These are phyloP conservation scores for Neofusicoccum kwambonambiense DNA, from an alignment of 2,329 filamentous ascomycete genomes.

Conservation along the genomic window DNA sequence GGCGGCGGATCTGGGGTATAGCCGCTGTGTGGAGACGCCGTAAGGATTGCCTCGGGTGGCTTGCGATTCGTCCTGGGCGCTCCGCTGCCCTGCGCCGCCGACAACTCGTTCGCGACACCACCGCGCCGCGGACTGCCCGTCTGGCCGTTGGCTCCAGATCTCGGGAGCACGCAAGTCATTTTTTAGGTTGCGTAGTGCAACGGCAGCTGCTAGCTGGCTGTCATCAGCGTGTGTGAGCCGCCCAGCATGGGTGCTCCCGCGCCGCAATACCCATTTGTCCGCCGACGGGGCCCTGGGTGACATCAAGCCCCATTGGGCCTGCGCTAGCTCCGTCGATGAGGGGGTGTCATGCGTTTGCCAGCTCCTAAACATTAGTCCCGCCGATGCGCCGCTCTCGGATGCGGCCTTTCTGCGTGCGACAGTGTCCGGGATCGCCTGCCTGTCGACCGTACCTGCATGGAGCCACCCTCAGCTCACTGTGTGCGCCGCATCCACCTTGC, in stretches of 20 bases:
- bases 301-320: background rate
- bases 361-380: background rate
- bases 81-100: background rate
- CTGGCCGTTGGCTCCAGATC: background rate
- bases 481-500: background rate
- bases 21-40: slow-evolving; percentile 2
- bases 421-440: background rate
- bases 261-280: background rate
- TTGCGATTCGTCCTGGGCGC: background rate
- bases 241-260: background rate
- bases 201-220: background rate
- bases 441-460: slow-evolving; percentile 5
- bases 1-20: slow-evolving; percentile 15
- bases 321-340: background rate
- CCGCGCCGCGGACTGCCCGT: too few relatives aligned
- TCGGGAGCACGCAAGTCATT: background rate
- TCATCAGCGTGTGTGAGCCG: background rate
- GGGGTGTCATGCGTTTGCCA: background rate
- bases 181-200: background rate
- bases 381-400: background rate
- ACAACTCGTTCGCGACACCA: background rate
- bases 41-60: background rate
- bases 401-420: background rate
- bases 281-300: background rate
- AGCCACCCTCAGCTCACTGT: background rate